Evolutionary conservation across 768 basidiomycete species (phyloP).

Genomic region (Gautieria morchelliformis): DNA sequence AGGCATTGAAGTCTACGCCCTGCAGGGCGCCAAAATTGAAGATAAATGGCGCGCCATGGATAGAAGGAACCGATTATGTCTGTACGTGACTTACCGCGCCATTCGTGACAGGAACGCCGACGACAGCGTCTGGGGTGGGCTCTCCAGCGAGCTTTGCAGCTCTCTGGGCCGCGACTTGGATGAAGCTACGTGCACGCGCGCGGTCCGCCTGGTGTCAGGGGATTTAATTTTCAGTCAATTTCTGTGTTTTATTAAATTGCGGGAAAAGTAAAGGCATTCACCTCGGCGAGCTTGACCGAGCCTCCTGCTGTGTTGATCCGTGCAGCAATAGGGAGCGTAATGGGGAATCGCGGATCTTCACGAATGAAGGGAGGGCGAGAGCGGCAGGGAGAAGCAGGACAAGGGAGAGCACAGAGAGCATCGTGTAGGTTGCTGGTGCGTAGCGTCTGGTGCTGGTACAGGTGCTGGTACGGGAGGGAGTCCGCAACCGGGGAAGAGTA

Average conservation of each 20-base stretch:
- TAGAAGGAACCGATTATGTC: no score
- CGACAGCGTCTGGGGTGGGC: not conserved
- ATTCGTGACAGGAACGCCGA: not conserved
- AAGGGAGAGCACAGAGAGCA: constrained; percentile 1
- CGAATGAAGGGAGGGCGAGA: not conserved
- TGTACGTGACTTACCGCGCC: not conserved
- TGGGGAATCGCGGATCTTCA: constrained; percentile 3
- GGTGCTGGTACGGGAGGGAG: no score
- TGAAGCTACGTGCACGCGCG: not conserved
- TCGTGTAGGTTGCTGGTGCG: not conserved
- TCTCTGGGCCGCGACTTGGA: not conserved
- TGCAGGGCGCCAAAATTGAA: no score
- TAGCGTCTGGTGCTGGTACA: no score
- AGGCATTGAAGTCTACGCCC: no score
- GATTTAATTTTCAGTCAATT: not conserved
- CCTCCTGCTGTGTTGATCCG: not conserved
- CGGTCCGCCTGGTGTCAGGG: not conserved
- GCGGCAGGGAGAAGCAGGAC: not conserved
- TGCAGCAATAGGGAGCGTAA: constrained; percentile 1
- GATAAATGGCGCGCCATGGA: no score
- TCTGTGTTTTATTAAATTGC: not conserved
- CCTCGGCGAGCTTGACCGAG: not conserved
- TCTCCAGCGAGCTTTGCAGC: constrained; percentile 3
- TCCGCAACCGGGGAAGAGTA: no score
- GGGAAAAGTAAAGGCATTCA: not conserved